Evolutionary conservation across 2,329 filamentous ascomycete species (phyloP), one percentile per base, ranked within the genome.

Genomic region (Microsporum canis): DNA sequence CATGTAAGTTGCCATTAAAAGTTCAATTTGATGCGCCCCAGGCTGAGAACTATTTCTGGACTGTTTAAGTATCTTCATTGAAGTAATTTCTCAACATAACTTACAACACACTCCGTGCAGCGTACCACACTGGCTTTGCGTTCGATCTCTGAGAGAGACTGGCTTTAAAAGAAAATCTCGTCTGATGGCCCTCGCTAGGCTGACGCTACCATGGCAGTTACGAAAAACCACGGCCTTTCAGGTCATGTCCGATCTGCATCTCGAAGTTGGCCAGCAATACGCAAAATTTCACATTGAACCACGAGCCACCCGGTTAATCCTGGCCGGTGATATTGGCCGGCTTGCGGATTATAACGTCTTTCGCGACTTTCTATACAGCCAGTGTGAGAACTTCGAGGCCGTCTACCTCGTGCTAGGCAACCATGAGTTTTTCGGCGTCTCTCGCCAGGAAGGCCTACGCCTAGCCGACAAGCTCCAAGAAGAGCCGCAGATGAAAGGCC

Each of bases 351-450:
- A 69, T 51, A 55, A 68, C 6, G 47, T 33, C 7, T 66, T 65
- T 61, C 62, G 61, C 17, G 60, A 61, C 8, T 73, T 74, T 59
- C 65, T 74, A 4, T 53, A 36, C 3, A 60, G 39, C 12, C 66
- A 68, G 43, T 69, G 68, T 49, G 41, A 61, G 34, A 63, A 64
- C 6, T 74, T 70, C 55, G 61, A 67, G 2, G 17, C 57, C 2
- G 70, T 75, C 4, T 68, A 68, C 39, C 63, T 73, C 7, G 63
- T 75, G 5, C 69, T 73, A 1, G 72, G 73, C 8, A 74, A 74
- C 60, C 73, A 75, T 58, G 72, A 75, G 51, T 74, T 73, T 64
- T 75, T 73, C 45, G 69, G 75, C 8, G 57, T 65, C 43, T 72
- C 66, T 2, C 63, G 61, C 6, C 12, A 62, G 57, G 63, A 66